Conservation (phyloP, 2,329 filamentous ascomycete species). For the Talaromyces amestolkiae region DNA sequence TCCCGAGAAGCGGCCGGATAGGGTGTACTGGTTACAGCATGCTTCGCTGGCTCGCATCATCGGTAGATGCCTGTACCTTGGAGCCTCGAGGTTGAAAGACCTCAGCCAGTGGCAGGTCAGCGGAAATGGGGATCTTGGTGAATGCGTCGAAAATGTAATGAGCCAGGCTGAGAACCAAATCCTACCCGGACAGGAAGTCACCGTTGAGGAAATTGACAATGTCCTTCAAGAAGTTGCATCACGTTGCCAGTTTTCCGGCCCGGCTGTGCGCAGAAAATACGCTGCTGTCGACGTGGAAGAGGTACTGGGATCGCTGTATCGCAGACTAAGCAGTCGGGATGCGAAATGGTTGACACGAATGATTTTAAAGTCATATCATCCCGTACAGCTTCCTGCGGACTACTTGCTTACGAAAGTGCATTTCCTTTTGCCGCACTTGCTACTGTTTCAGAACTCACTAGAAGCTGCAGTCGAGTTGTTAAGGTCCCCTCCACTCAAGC, state of each 20-base stretch:
- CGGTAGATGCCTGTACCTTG: constrained; percentile 63
- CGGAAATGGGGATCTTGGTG: constrained; percentile 65
- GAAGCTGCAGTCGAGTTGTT: constrained; percentile 58
- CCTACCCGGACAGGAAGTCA: constrained; percentile 48
- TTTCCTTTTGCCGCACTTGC: constrained; percentile 65
- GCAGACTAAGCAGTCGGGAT: constrained; percentile 62
- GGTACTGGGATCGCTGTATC: constrained; percentile 58
- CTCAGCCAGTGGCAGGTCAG: constrained; percentile 62
- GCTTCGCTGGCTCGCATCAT: constrained; percentile 64
- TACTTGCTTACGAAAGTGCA: constrained; percentile 63
- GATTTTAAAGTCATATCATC: constrained; percentile 72
- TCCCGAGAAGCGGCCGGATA: constrained; percentile 71
- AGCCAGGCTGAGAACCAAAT: constrained; percentile 54
- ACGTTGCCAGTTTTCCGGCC: constrained; percentile 68
- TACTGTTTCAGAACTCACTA: constrained; percentile 70
- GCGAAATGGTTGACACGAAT: constrained; percentile 86
- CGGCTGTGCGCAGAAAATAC: constrained; percentile 51
- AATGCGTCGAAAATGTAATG: constrained; percentile 67
- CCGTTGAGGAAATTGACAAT: constrained; percentile 69
- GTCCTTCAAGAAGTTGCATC: constrained; percentile 66
- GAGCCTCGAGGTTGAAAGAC: constrained; percentile 58
- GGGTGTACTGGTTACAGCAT: constrained; percentile 70
- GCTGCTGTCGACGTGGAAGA: constrained; percentile 43
- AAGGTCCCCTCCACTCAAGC: constrained; percentile 34
- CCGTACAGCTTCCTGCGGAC: constrained; percentile 59